Percentiles rank a stretch among this genome's conserved stretches.
These are phyloP conservation scores for Penicillium nordicum DNA, from an alignment of 2,329 filamentous ascomycete species.

Conservation along the genomic window DNA sequence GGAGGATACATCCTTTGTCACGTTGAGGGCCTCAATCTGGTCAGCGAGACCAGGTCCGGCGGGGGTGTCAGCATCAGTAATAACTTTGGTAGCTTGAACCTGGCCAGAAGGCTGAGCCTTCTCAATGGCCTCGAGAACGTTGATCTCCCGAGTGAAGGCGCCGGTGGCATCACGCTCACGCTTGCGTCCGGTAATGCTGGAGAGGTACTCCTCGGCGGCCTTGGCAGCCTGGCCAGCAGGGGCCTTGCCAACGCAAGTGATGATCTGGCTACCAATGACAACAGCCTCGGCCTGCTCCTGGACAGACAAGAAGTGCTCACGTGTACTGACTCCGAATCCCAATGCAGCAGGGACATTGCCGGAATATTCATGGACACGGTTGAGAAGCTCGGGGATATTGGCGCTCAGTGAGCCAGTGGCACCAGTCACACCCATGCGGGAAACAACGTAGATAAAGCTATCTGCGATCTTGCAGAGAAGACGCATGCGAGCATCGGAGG, in stretches of 20 bases:
- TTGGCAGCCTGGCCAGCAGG: slow-evolving; percentile 63
- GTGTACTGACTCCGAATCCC: slow-evolving; percentile 93
- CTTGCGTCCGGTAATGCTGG: slow-evolving; percentile 63
- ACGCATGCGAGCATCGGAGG: slow-evolving; percentile 90
- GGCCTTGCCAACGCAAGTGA: slow-evolving; percentile 72
- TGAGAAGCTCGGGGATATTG: slow-evolving; percentile 75
- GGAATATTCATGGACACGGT: slow-evolving; percentile 86
- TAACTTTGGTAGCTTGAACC: slow-evolving; percentile 58
- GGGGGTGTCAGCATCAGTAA: slow-evolving; percentile 56
- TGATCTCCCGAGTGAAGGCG: slow-evolving; percentile 60
- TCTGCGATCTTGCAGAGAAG: slow-evolving; percentile 94
- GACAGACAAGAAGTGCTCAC: slow-evolving; percentile 87
- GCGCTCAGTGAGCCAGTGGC: slow-evolving; percentile 78
- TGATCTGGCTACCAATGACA: slow-evolving; percentile 93
- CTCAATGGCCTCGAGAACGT: slow-evolving; percentile 65
- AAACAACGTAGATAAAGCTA: slow-evolving; percentile 98
- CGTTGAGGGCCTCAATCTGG: slow-evolving; percentile 78
- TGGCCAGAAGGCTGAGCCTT: slow-evolving; percentile 54
- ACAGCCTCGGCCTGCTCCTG: slow-evolving; percentile 85
- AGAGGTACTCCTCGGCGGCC: slow-evolving; percentile 82
- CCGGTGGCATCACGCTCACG: slow-evolving; percentile 46
- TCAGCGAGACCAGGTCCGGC: slow-evolving; percentile 69
- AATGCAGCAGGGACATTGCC: slow-evolving; percentile 87
- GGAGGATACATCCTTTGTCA: slow-evolving; percentile 52
- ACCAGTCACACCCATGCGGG: slow-evolving; percentile 93